Evolutionary conservation across 768 basidiomycete genomes (phyloP).

Genomic region (Kwoniella dendrophila): DNA sequence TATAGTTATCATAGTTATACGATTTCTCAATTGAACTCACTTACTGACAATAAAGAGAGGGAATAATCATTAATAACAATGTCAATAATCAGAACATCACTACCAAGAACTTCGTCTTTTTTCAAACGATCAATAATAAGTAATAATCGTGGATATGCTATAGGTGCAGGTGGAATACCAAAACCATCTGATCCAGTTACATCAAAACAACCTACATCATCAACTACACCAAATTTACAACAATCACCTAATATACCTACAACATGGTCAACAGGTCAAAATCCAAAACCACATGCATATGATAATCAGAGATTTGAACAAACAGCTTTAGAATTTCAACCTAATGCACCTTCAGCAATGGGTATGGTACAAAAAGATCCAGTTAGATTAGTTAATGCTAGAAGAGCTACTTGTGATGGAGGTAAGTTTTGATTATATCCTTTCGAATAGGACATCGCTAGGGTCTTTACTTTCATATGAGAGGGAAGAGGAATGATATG

Average conservation of each 20-base stretch:
- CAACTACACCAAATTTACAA: slow-evolving; percentile 34
- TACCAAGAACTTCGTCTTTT: too few species aligned
- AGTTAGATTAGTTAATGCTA: slow-evolving; percentile 73
- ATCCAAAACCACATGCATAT: slow-evolving; percentile 58
- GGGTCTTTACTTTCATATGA: neutral
- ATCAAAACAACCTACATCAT: slow-evolving; percentile 30
- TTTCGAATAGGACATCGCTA: neutral
- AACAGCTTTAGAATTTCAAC: slow-evolving; percentile 81
- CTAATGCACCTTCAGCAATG: slow-evolving; percentile 87
- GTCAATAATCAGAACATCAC: too few species aligned
- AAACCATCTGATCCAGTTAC: slow-evolving; percentile 30
- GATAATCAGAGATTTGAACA: slow-evolving; percentile 86
- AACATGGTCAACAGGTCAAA: slow-evolving; percentile 86
- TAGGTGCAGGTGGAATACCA: too few species aligned
- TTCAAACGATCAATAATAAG: too few species aligned
- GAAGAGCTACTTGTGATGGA: slow-evolving; percentile 91
- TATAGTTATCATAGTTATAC: neutral
- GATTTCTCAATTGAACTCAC: neutral
- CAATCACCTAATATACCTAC: slow-evolving; percentile 82
- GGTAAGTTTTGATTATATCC: slow-evolving; percentile 63
- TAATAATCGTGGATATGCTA: too few species aligned
- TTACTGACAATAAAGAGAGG: neutral
- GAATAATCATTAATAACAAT: neutral
- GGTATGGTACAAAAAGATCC: slow-evolving; percentile 84
- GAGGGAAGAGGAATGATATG: neutral